These are phyloP conservation scores for Trichosanthes cucumerina DNA, from an alignment of 306 rosid genomes.

Conservation along the genomic window DNA sequence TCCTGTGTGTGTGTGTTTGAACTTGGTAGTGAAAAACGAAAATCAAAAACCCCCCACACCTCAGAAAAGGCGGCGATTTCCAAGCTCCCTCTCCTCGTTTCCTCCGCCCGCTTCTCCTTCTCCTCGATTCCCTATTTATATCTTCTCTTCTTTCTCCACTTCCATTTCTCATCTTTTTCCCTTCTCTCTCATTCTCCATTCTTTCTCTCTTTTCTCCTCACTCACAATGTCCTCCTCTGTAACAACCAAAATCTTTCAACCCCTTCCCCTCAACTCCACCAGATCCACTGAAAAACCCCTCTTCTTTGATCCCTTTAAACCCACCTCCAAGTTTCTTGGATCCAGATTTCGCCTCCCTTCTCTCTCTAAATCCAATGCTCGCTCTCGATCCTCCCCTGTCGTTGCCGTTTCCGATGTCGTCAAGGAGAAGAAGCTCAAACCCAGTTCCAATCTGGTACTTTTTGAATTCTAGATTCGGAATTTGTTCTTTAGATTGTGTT, in stretches of 20 bases:
- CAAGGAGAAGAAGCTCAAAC: conserved; percentile 39
- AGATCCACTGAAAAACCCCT: conserved; percentile 72
- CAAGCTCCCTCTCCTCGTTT: conserved; percentile 42
- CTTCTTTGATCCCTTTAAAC: conserved; percentile 24
- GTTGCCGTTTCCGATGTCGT: conserved; percentile 54
- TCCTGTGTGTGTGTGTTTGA: too few relatives aligned
- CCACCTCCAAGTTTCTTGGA: conserved; percentile 52
- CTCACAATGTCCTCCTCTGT: conserved; percentile 59
- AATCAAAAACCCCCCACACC: not conserved
- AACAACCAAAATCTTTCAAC: conserved; percentile 38
- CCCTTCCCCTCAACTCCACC: conserved; percentile 41
- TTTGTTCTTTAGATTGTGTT: not conserved
- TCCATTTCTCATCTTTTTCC: conserved; percentile 1
- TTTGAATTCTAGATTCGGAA: not conserved
- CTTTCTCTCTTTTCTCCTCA: not conserved
- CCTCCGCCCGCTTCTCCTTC: conserved; percentile 42
- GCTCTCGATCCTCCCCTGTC: conserved; percentile 34
- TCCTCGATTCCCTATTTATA: not conserved
- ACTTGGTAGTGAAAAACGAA: not conserved
- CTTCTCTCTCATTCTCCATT: not conserved
- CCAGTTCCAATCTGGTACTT: conserved; percentile 53
- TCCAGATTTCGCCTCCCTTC: conserved; percentile 46
- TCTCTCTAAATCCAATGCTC: conserved; percentile 19
- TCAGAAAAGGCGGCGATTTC: conserved; percentile 39
- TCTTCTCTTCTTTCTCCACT: not conserved